Evolutionary conservation across 2,329 filamentous ascomycete species (phyloP).

Genomic region (Phialemoniopsis sp.): DNA sequence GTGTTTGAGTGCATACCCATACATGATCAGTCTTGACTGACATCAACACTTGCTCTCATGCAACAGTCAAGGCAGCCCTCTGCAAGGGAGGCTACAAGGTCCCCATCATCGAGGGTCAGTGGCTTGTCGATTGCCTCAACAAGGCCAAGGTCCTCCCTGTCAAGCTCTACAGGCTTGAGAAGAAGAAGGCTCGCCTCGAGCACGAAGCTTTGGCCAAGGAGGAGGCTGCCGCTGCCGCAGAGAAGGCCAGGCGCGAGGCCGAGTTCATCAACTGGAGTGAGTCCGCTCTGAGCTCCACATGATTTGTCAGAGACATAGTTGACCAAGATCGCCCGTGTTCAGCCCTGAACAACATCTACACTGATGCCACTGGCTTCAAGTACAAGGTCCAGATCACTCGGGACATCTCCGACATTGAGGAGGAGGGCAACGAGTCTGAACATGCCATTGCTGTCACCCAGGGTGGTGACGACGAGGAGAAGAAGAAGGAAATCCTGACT

Average conservation of each 20-base stretch:
- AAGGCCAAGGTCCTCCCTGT: conserved; percentile 18
- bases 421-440: conserved; percentile 45
- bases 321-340: conserved; percentile 2
- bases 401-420: conserved; percentile 35
- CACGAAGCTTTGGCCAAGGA: conserved; percentile 8
- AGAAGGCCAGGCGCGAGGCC: conserved; percentile 19
- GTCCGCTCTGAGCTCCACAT: conserved; percentile 12
- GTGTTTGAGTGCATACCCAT: not conserved
- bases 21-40: not conserved
- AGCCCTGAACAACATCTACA: conserved; percentile 63
- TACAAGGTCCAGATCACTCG: conserved; percentile 62
- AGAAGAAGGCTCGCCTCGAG: conserved; percentile 22
- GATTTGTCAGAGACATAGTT: conserved; percentile 7
- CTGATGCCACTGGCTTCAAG: conserved; percentile 55
- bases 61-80: conserved; percentile 31
- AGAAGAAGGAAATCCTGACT: conserved; percentile 30
- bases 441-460: too few species aligned
- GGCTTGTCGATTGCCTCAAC: conserved; percentile 44
- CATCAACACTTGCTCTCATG: not conserved
- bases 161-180: conserved; percentile 27
- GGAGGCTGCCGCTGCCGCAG: conserved; percentile 22
- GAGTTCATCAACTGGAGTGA: conserved; percentile 46
- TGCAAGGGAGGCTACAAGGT: conserved; percentile 19
- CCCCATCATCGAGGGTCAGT: conserved; percentile 44
- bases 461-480: too few species aligned